Conservation (phyloP, 345 rosid genomes). For the Lenwebbia sp. region DNA sequence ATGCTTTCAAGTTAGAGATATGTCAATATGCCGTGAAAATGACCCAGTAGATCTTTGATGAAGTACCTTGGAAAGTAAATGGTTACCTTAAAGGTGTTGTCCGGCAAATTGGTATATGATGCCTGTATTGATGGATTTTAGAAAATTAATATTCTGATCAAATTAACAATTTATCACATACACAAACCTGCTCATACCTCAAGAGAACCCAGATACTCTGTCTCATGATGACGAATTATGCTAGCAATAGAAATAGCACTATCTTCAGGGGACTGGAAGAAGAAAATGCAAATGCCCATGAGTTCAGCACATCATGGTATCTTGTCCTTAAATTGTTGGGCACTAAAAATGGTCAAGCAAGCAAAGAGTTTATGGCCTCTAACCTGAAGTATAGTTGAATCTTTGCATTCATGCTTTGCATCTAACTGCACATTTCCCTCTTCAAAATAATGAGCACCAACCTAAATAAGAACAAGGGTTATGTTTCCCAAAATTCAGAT, state of each 20-base stretch:
- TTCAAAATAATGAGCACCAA: conserved; percentile 94
- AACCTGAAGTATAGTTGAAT: conserved; percentile 86
- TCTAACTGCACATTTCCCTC: conserved; percentile 98
- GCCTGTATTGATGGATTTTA: conserved; percentile 29
- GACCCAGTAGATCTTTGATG: not conserved
- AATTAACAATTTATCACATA: not conserved
- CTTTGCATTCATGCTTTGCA: conserved; percentile 76
- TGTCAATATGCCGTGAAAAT: not conserved
- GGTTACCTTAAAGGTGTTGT: conserved; percentile 86
- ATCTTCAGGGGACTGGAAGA: conserved; percentile 78
- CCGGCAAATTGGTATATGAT: conserved; percentile 86
- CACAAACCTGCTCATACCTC: conserved; percentile 39
- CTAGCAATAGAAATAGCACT: conserved; percentile 55
- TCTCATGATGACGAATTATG: conserved; percentile 76
- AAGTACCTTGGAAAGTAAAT: not conserved
- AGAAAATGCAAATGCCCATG: not conserved
- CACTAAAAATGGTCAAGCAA: not conserved
- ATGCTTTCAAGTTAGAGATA: not conserved
- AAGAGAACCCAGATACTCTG: conserved; percentile 81
- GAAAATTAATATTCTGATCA: not conserved
- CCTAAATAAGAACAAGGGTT: conserved; percentile 30
- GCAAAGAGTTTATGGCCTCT: not conserved
- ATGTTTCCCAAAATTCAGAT: not conserved
- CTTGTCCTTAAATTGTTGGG: not conserved
- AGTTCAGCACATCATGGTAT: not conserved